Percentiles rank a stretch among this genome's conserved stretches.
phyloP scores from a whole-genome alignment of 2,329 filamentous ascomycete genomes.

The Paramyrothecium roridum region DNA sequence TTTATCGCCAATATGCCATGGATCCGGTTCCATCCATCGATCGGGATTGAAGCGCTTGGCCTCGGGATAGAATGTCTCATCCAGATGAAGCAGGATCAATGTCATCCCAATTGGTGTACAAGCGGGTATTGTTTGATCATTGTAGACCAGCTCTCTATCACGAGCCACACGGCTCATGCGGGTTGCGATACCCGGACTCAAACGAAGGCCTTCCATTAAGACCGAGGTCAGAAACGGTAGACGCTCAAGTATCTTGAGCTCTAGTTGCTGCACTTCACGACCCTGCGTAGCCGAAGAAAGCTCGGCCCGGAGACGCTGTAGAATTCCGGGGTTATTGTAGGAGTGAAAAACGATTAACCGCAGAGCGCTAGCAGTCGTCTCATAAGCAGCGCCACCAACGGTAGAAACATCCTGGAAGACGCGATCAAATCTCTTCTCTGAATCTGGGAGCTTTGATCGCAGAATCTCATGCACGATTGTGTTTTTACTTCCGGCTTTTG shows the following conservation, averaged over 20 bases:
- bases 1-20: background rate
- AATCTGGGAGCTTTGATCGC: constrained; percentile 20
- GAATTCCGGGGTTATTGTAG: constrained; percentile 23
- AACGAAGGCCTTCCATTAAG: constrained; percentile 32
- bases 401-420: constrained; percentile 27
- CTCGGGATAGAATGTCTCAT: constrained; percentile 16
- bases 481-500: background rate
- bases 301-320: constrained; percentile 27
- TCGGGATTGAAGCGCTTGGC: constrained; percentile 21
- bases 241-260: constrained; percentile 19
- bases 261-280: constrained; percentile 7
- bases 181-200: constrained; percentile 32
- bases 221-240: constrained; percentile 34
- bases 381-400: constrained; percentile 30
- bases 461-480: constrained; percentile 26
- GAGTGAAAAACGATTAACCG: constrained; percentile 30
- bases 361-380: constrained; percentile 31
- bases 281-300: constrained; percentile 13
- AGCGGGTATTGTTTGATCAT: constrained; percentile 21
- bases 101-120: constrained; percentile 33
- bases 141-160: constrained; percentile 19
- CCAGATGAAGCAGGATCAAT: constrained; percentile 19
- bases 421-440: constrained; percentile 26
- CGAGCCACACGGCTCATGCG: constrained; percentile 20
- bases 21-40: constrained; percentile 14